phyloP scores from a whole-genome alignment of 2,329 filamentous ascomycete species.

The Chrysoporthe deuterocubensis region DNA sequence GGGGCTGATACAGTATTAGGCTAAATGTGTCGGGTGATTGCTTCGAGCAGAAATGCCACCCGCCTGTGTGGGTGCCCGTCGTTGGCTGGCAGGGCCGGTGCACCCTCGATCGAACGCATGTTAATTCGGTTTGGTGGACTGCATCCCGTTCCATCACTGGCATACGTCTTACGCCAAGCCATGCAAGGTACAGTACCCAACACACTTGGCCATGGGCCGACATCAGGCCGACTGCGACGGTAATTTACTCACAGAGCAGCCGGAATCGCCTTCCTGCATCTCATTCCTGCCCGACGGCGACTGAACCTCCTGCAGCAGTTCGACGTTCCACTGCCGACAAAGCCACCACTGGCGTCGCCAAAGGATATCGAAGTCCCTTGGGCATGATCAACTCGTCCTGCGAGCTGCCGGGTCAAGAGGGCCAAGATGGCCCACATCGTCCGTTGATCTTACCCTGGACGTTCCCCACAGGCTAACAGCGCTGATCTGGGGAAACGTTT shows the following conservation, averaged over 20 bases:
- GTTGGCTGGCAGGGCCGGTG: not conserved
- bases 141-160: not conserved
- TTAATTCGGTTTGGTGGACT: not conserved
- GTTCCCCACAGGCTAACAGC: not conserved
- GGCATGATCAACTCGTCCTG: no score
- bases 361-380: no score
- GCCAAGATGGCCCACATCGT: not conserved
- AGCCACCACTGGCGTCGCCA: no score
- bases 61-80: no score
- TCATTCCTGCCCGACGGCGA: not conserved
- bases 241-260: no score
- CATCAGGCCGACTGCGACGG: conserved; percentile 1
- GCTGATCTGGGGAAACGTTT: conserved; percentile 1
- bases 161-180: not conserved
- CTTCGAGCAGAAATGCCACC: not conserved
- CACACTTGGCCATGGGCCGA: not conserved
- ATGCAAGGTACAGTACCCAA: not conserved
- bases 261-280: no score
- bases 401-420: not conserved
- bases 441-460: not conserved
- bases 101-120: not conserved
- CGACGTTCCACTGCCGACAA: no score
- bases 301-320: not conserved
- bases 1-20: not conserved
- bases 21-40: conserved; percentile 1